Percentiles rank a stretch among this genome's conserved stretches.
These are phyloP conservation scores for Porphyrellus sp. DNA, from an alignment of 1,284 basidiomycete genomes.

Conservation along the genomic window DNA sequence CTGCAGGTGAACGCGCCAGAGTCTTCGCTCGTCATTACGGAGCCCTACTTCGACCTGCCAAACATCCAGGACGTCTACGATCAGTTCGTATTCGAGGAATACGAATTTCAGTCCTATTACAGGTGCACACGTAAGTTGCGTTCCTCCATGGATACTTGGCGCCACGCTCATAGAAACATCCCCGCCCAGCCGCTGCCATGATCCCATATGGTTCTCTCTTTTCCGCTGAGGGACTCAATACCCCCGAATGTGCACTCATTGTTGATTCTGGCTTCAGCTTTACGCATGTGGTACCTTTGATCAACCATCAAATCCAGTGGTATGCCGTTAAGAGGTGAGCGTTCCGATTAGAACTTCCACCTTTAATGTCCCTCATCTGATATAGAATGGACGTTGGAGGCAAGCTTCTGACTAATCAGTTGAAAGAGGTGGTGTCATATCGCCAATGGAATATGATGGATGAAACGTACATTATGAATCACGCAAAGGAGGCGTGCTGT, in stretches of 20 bases:
- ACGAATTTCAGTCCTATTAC: constrained; percentile 84
- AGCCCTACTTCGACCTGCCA: constrained; percentile 90
- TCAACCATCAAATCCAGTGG: constrained; percentile 74
- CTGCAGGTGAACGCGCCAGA: constrained; percentile 67
- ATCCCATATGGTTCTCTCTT: constrained; percentile 65
- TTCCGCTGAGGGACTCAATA: constrained; percentile 47
- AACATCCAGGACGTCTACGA: constrained; percentile 90
- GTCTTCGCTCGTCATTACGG: constrained; percentile 80
- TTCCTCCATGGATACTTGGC: constrained; percentile 18
- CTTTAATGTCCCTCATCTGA: constrained; percentile 23
- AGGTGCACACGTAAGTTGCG: constrained; percentile 71
- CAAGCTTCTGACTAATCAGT: constrained; percentile 90
- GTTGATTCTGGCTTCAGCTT: constrained; percentile 92
- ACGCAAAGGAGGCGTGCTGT: constrained; percentile 85
- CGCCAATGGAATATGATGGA: constrained; percentile 99
- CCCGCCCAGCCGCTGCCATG: constrained; percentile 66
- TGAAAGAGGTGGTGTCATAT: constrained; percentile 91
- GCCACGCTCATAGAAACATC: constrained; percentile 19
- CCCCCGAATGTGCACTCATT: constrained; percentile 78
- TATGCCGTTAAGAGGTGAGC: constrained; percentile 74
- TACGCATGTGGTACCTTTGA: constrained; percentile 86
- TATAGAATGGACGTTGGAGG: constrained; percentile 91
- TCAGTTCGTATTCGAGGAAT: constrained; percentile 94
- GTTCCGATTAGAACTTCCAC: constrained; percentile 16
- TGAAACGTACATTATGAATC: constrained; percentile 88